Evolutionary conservation across 108 stramenopile genomes (phyloP), one percentile per base, ranked within the genome.

Genomic region (Seminavis robusta): DNA sequence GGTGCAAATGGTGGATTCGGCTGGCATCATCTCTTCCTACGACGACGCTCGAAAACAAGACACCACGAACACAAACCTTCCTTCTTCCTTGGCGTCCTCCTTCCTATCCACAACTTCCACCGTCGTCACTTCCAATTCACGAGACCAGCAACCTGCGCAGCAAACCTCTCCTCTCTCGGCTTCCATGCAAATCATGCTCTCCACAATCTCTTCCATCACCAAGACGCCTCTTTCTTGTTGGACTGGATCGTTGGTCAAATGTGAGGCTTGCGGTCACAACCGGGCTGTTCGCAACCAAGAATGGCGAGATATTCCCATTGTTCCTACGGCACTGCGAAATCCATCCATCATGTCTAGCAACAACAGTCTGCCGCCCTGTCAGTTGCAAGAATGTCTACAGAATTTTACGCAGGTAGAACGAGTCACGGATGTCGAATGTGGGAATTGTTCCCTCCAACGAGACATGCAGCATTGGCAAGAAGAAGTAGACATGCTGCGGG

Each of bases 231-330:
- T 92, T 19, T 69, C 71, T 54, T 84, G 90, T 11, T 92, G 90
- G 90, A 25, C 70, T 2, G 90, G 90, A 17, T 92, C 90, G 17
- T 76, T 80, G 6, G 65, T 92, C 10, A 80, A 81, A 54, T 92
- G 90, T 53, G 39, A 63, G 10, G 60, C 60, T 15, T 92, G 90
- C 53, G 40, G 63, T 25, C 80, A 88, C 45, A 63, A 84, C 8
- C 62, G 86, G 31, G 86, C 90, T 15, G 76, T 92, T 41, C 78
- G 71, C 27, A 88, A 81, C 56, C 54, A 73, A 5, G 77, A 82
- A 7, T 88, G 88, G 51, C 43, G 86, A 21, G 70, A 76, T 40
- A 79, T 83, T 49, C 67, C 76, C 6, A 38, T 83, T 6, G 65
- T 79, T 24, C 81, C 81, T 9, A 73, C 74, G 3, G 59, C 73